Percentiles rank a stretch among this genome's conserved stretches.
These are phyloP conservation scores for Carpinus viminea DNA, from an alignment of 306 rosid species.

Conservation along the genomic window DNA sequence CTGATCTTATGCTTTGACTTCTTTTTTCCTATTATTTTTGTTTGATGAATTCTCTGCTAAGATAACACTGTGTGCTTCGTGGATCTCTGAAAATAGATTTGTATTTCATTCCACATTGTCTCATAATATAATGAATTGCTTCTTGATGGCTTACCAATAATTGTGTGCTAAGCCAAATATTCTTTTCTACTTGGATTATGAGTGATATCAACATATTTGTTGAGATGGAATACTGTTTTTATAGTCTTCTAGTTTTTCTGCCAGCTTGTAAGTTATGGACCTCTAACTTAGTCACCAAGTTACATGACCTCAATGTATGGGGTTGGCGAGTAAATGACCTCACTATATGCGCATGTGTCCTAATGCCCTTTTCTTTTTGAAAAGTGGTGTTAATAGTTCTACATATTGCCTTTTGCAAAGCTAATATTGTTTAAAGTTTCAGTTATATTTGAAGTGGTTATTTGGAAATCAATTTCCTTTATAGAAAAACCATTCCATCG, in stretches of 20 bases:
- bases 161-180: not conserved
- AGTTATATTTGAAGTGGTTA: too few relatives aligned
- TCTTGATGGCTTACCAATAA: not conserved
- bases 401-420: not conserved
- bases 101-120: not conserved
- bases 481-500: not conserved
- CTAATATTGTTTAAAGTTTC: not conserved
- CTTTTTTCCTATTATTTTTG: slow-evolving; percentile 3
- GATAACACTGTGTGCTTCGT: not conserved
- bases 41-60: not conserved
- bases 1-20: slow-evolving; percentile 7
- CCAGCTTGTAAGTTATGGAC: not conserved
- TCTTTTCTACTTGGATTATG: too few relatives aligned
- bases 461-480: not conserved
- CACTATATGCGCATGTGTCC: not conserved
- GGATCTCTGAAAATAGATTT: not conserved
- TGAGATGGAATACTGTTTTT: not conserved
- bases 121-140: not conserved
- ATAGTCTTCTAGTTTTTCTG: not conserved
- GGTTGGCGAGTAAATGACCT: not conserved
- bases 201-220: not conserved
- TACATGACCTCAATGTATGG: not conserved
- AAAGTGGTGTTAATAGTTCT: not conserved
- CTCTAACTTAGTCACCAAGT: not conserved
- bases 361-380: not conserved